These are phyloP conservation scores for Sambucus nigra DNA, from an alignment of 129 eudicot species.

Conservation along the genomic window DNA sequence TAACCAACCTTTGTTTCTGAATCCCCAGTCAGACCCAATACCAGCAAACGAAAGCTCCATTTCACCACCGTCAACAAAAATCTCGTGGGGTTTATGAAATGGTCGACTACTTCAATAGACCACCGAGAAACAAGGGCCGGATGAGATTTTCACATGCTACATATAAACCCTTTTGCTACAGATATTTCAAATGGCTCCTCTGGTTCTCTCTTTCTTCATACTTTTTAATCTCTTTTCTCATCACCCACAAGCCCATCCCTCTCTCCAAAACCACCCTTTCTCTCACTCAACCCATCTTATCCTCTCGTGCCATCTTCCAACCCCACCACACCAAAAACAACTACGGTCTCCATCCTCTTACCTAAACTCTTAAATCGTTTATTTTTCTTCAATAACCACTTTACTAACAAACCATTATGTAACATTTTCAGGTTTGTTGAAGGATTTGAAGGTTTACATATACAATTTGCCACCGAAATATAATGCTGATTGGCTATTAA, in stretches of 20 bases:
- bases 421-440: constrained; percentile 18
- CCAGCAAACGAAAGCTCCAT: constrained; percentile 6
- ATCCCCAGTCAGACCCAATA: background rate
- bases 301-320: constrained; percentile 50
- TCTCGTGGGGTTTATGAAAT: constrained; percentile 8
- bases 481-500: constrained; percentile 52
- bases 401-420: background rate
- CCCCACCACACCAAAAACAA: constrained; percentile 13
- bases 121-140: constrained; percentile 25
- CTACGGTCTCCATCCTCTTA: constrained; percentile 3
- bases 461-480: constrained; percentile 60
- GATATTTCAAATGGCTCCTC: constrained; percentile 60
- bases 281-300: constrained; percentile 13
- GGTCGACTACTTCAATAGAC: constrained; percentile 18
- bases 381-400: background rate
- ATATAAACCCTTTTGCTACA: constrained; percentile 23
- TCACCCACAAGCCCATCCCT: constrained; percentile 19
- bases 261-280: constrained; percentile 32
- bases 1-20: constrained; percentile 2
- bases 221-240: constrained; percentile 40
- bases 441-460: constrained; percentile 44
- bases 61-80: constrained; percentile 8
- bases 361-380: background rate
- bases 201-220: constrained; percentile 58
- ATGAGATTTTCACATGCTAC: constrained; percentile 36